These are phyloP conservation scores for Didymellaceae sp. DNA, from an alignment of 2,329 filamentous ascomycete genomes.

Conservation along the genomic window DNA sequence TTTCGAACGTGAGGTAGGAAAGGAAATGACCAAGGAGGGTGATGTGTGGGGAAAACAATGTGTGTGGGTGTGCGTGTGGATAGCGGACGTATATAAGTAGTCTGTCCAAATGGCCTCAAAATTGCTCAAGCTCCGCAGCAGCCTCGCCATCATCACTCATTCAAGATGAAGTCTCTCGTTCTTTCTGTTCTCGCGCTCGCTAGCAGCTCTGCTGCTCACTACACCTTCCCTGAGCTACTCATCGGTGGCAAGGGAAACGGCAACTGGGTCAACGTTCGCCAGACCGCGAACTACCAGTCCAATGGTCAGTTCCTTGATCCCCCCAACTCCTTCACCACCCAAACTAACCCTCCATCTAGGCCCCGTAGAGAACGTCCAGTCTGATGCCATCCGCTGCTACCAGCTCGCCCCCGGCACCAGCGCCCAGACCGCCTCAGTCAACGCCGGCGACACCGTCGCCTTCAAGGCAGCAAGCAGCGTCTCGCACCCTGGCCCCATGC, in stretches of 20 bases:
- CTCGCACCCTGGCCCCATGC: slow-evolving; percentile 45
- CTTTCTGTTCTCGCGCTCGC: slow-evolving; percentile 27
- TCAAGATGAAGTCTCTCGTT: slow-evolving; percentile 39
- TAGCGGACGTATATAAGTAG: slow-evolving; percentile 24
- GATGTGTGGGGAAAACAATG: neutral
- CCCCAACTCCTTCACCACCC: neutral
- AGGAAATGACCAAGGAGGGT: neutral
- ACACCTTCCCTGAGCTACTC: slow-evolving; percentile 43
- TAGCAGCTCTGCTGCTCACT: slow-evolving; percentile 39
- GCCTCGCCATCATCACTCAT: neutral
- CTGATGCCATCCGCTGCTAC: slow-evolving; percentile 40
- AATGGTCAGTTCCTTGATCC: slow-evolving; percentile 27
- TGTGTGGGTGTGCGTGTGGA: too few relatives aligned
- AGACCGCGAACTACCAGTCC: slow-evolving; percentile 43
- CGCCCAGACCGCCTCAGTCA: slow-evolving; percentile 28
- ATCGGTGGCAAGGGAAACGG: slow-evolving; percentile 28
- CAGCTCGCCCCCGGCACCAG: slow-evolving; percentile 30
- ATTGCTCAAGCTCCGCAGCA: slow-evolving; percentile 6
- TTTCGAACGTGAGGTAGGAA: neutral
- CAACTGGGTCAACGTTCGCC: slow-evolving; percentile 46
- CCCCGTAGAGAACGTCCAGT: slow-evolving; percentile 31
- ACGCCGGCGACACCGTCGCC: slow-evolving; percentile 39
- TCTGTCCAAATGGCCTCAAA: slow-evolving; percentile 5
- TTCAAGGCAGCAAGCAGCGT: slow-evolving; percentile 43
- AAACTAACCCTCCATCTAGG: neutral